These are phyloP conservation scores for Rheum nobile DNA, from an alignment of 148 eudicot species.

Conservation along the genomic window DNA sequence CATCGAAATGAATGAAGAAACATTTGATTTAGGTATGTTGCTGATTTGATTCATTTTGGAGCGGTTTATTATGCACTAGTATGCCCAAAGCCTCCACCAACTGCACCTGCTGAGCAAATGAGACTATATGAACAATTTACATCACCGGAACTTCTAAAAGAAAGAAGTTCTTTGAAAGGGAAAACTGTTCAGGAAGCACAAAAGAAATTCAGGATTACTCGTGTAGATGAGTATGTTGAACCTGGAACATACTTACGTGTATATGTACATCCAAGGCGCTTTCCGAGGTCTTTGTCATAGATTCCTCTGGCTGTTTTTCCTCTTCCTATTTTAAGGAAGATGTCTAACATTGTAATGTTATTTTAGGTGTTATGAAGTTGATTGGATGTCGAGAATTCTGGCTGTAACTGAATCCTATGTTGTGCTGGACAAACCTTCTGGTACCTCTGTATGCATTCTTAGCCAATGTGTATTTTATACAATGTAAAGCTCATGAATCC, in stretches of 20 bases:
- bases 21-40: conserved; percentile 51
- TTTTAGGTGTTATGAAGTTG: conserved; percentile 88
- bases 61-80: conserved; percentile 85
- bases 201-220: conserved; percentile 56
- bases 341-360: conserved; percentile 3
- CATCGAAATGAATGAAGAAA: conserved; percentile 1
- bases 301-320: background rate
- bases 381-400: conserved; percentile 83
- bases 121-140: conserved; percentile 51
- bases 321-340: conserved; percentile 6
- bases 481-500: background rate
- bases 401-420: conserved; percentile 78
- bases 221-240: conserved; percentile 59
- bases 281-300: conserved; percentile 52
- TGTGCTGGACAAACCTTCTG: conserved; percentile 91
- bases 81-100: conserved; percentile 74
- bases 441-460: conserved; percentile 56
- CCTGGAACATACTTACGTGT: conserved; percentile 86
- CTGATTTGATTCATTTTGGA: conserved; percentile 90
- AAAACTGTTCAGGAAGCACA: conserved; percentile 90
- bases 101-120: conserved; percentile 66
- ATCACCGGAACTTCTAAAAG: conserved; percentile 50
- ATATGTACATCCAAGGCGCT: conserved; percentile 92
- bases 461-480: background rate
- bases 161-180: conserved; percentile 66